Evolutionary conservation across 176 grass and related monocot genomes (phyloP), one percentile per base, ranked within the genome.

Genomic region (Pontederia crassipes): DNA sequence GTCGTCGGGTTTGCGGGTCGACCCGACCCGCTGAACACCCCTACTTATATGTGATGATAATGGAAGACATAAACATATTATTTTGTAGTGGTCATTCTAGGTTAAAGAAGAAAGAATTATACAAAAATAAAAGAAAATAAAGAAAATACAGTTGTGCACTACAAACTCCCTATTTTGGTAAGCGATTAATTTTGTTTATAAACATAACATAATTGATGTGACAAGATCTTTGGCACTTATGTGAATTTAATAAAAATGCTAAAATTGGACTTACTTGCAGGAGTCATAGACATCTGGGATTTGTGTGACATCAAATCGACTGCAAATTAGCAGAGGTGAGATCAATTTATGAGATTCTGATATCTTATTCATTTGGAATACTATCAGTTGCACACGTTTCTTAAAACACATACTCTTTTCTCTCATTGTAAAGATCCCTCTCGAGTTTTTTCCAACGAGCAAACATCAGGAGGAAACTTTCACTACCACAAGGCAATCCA

Each of bases 391-490:
- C 17, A 12, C 32, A 28, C 4, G 4, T 17, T 20, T 47, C 2
- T 17, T 10, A 49, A 27, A 26, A 20, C 24, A 63, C 72, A 54
- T 87, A 95, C 91, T 80, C 80, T 82, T 95, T 95, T 59, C 91
- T 80, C 79, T 87, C 86, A 51, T 87, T 95, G 75, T 95, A 95
- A 60, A 95, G 62, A 65, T 78, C 91, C 62, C 86, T 90, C 70
- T 95, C 91, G 20, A 95, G 86, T 74, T 96, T 96, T 68, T 85
- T 96, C 91, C 91, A 96, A 62, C 91, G 77, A 24, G 91, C 91
- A 79, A 96, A 96, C 91, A 96, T 96, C 68, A 96, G 74, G 54
- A 96, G 83, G 62, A 96, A 96, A 69, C 86, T 85, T 81, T 96
- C 91, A 24, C 78, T 90, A 52, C 91, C 91, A 90, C 86, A 96